These are phyloP conservation scores for Debaryomyces robertsiae DNA, from an alignment of 1,139 yeast genomes.

Conservation along the genomic window DNA sequence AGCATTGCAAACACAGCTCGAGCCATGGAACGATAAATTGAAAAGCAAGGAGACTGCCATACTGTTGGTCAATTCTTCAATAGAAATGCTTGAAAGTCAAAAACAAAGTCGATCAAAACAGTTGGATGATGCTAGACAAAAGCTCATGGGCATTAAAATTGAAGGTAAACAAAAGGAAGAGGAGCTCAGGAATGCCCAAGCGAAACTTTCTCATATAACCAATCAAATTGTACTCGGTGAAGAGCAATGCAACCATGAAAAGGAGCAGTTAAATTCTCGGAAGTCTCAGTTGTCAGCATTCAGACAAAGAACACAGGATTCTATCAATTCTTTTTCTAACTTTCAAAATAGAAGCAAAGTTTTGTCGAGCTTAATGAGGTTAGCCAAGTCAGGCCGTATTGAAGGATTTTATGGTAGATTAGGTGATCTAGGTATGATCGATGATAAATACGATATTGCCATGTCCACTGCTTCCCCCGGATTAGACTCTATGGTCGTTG, in stretches of 20 bases:
- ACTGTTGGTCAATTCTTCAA: slow-evolving; percentile 64
- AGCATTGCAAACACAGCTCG: slow-evolving; percentile 61
- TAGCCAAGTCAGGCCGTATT: slow-evolving; percentile 81
- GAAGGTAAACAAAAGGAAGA: slow-evolving; percentile 58
- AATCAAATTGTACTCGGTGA: slow-evolving; percentile 63
- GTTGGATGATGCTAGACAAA: slow-evolving; percentile 47
- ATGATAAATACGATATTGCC: slow-evolving; percentile 86
- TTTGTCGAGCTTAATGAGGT: slow-evolving; percentile 63
- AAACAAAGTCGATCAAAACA: slow-evolving; percentile 46
- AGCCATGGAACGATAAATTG: slow-evolving; percentile 81
- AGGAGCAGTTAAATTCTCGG: slow-evolving; percentile 51
- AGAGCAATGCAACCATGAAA: slow-evolving; percentile 55
- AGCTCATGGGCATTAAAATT: slow-evolving; percentile 49
- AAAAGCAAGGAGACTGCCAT: slow-evolving; percentile 68
- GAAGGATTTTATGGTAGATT: slow-evolving; percentile 86
- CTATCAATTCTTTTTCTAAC: slow-evolving; percentile 57
- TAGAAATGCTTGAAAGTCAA: slow-evolving; percentile 59
- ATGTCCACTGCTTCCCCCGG: slow-evolving; percentile 94
- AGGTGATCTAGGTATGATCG: slow-evolving; percentile 89
- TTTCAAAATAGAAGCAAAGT: slow-evolving; percentile 75
- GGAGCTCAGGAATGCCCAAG: slow-evolving; percentile 42
- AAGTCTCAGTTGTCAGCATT: slow-evolving; percentile 54
- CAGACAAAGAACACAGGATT: slow-evolving; percentile 68
- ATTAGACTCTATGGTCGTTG: slow-evolving; percentile 91
- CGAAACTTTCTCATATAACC: slow-evolving; percentile 49